A percentile compares a stretch with the other conserved stretches of the same genome.
Evolutionary conservation across 2,329 filamentous ascomycete genomes (phyloP).

Genomic region (Colletotrichum agaves): DNA sequence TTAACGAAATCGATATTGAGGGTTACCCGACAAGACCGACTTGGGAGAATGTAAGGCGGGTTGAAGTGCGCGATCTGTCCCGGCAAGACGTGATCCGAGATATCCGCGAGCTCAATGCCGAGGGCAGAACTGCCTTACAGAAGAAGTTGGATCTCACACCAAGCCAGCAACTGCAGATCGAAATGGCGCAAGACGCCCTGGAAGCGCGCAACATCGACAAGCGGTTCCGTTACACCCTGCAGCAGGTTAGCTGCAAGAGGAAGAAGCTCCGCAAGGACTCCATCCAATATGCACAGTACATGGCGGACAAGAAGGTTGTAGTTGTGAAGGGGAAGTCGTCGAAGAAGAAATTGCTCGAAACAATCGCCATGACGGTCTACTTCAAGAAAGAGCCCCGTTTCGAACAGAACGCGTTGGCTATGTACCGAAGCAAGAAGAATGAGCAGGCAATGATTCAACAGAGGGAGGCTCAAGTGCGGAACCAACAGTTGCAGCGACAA

Average conservation of each 20-base stretch:
- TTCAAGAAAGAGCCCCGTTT: conserved; percentile 54
- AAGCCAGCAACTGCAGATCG: conserved; percentile 55
- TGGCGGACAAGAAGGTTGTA: conserved; percentile 16
- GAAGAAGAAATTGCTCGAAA: conserved; percentile 48
- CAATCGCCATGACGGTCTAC: conserved; percentile 56
- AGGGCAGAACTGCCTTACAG: conserved; percentile 46
- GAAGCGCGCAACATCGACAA: conserved; percentile 48
- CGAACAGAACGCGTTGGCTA: conserved; percentile 44
- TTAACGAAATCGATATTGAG: conserved; percentile 49
- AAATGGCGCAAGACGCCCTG: conserved; percentile 50
- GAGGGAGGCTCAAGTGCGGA: conserved; percentile 35
- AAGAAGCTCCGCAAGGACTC: conserved; percentile 42
- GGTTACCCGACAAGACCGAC: conserved; percentile 47
- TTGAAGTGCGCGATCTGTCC: conserved; percentile 49
- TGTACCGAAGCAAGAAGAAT: conserved; percentile 38
- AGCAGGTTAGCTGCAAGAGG: conserved; percentile 56
- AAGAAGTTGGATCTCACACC: conserved; percentile 52
- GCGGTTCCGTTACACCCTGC: conserved; percentile 54
- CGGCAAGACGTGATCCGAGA: conserved; percentile 50
- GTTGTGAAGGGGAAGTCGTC: conserved; percentile 23
- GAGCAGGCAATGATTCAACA: conserved; percentile 22
- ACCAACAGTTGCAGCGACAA: conserved; percentile 23
- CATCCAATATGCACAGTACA: conserved; percentile 22
- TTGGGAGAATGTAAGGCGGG: conserved; percentile 53
- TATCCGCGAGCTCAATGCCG: conserved; percentile 51